Evolutionary conservation across 345 rosid genomes (phyloP).

Genomic region (Pistacia integerrima): DNA sequence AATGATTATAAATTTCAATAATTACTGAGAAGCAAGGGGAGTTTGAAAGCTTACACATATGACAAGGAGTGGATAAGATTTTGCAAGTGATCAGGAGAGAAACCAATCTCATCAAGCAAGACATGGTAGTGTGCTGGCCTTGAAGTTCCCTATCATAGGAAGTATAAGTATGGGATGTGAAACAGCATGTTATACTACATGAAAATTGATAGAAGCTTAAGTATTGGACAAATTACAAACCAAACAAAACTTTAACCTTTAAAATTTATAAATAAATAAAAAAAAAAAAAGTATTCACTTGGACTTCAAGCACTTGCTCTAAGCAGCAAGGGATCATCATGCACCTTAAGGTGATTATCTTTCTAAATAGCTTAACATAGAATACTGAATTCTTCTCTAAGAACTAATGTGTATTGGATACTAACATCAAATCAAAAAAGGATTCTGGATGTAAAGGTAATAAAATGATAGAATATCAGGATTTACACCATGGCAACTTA

Average conservation of each 20-base stretch:
- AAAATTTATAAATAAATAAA: neutral
- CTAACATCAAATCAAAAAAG: neutral
- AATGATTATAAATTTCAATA: constrained; percentile 10
- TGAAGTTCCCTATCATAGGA: constrained; percentile 67
- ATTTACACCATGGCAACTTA: neutral
- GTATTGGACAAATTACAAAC: neutral
- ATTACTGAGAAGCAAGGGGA: constrained; percentile 8
- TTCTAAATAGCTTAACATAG: neutral
- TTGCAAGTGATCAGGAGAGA: constrained; percentile 69
- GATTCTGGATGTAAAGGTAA: neutral
- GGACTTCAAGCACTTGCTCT: neutral
- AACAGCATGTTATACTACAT: neutral
- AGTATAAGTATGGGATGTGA: neutral
- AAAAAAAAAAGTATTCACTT: neutral
- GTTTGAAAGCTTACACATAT: constrained; percentile 67
- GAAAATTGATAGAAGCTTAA: neutral
- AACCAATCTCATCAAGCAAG: constrained; percentile 82
- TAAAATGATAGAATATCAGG: neutral
- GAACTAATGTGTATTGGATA: neutral
- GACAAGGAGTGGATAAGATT: constrained; percentile 69
- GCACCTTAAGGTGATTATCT: neutral
- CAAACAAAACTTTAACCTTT: neutral
- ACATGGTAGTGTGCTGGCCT: constrained; percentile 92
- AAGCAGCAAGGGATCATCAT: neutral
- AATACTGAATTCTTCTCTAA: neutral